Percentiles rank a stretch among this genome's conserved stretches.
These are phyloP conservation scores for Phytophthora melonis DNA, from an alignment of 352 stramenopile genomes.

Conservation along the genomic window DNA sequence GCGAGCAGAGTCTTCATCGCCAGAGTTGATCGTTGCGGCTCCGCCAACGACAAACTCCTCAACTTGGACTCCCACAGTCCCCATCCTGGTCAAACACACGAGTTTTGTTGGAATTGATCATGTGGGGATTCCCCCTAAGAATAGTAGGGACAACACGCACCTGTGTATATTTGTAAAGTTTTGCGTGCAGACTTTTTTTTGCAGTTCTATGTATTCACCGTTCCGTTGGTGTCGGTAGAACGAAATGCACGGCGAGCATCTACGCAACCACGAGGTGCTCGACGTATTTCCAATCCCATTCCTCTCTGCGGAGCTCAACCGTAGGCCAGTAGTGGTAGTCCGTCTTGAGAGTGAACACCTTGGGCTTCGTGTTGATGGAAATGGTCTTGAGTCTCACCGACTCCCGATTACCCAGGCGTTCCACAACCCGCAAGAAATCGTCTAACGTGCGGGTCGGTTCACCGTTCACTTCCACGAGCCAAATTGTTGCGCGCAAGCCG, in stretches of 20 bases:
- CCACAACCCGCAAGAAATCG: conserved; percentile 86
- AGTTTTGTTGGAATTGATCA: not conserved
- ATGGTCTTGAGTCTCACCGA: conserved; percentile 92
- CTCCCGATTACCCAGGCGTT: conserved; percentile 80
- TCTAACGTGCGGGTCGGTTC: conserved; percentile 83
- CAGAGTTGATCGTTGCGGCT: not conserved
- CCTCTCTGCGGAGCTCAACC: conserved; percentile 75
- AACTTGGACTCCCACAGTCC: conserved; percentile 22
- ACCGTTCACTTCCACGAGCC: conserved; percentile 93
- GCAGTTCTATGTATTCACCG: conserved; percentile 24
- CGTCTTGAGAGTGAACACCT: conserved; percentile 92
- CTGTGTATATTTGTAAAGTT: conserved; percentile 15
- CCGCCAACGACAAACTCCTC: conserved; percentile 3
- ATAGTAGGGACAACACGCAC: conserved; percentile 17
- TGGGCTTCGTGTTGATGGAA: conserved; percentile 91
- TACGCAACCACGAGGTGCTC: conserved; percentile 26
- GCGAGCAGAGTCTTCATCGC: conserved; percentile 2
- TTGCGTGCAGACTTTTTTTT: not conserved
- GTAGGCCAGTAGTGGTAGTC: conserved; percentile 94
- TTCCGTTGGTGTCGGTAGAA: conserved; percentile 2
- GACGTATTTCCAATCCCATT: conserved; percentile 82
- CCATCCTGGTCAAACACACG: conserved; percentile 13
- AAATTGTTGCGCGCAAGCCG: conserved; percentile 89
- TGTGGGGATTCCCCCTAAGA: conserved; percentile 13
- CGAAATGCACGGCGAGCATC: not conserved